Evolutionary conservation across 208 protist genomes (phyloP), one percentile per base, ranked within the genome.

Genomic region (Herpetomonas samuelpessoai): DNA sequence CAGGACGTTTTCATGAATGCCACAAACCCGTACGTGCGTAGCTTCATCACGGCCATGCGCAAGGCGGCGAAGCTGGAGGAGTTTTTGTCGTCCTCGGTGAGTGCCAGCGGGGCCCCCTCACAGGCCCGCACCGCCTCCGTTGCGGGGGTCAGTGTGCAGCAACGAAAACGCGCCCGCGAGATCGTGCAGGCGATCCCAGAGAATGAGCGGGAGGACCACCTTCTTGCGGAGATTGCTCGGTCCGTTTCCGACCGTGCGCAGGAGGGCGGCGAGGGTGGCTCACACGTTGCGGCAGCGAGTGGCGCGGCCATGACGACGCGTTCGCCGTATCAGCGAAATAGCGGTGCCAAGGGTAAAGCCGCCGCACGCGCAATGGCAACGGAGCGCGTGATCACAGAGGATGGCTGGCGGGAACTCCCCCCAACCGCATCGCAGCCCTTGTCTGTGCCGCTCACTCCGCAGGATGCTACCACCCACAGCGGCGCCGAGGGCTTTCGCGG

Each of bases 391-490:
- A 62, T 81, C 27, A 82, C 79, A 1, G 62, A 62, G 31, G 83
- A 89, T 21, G 87, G 83, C 28, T 93, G 87, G 87, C 80, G 73
- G 57, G 74, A 86, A n/a, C 79, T 61, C 22, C n/a, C n/a, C n/a
- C n/a, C n/a, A n/a, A n/a, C n/a, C n/a, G n/a, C n/a, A n/a, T n/a
- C n/a, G n/a, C n/a, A n/a, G n/a, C n/a, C n/a, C n/a, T n/a, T n/a
- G n/a, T n/a, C n/a, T n/a, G n/a, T n/a, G n/a, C n/a, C n/a, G n/a
- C n/a, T n/a, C n/a, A n/a, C n/a, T n/a, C n/a, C n/a, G n/a, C n/a
- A n/a, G n/a, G n/a, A n/a, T n/a, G 4, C 1, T 52, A 50, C 31
- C 72, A 53, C 22, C 19, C 35, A 58, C 19, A 58, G 19, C 2
- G 35, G 19, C 26, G 10, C 48, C 9, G 12, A 55, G 27, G 50